phyloP scores from a whole-genome alignment of 2,329 filamentous ascomycete genomes.

The Pyrenophora seminiperda region DNA sequence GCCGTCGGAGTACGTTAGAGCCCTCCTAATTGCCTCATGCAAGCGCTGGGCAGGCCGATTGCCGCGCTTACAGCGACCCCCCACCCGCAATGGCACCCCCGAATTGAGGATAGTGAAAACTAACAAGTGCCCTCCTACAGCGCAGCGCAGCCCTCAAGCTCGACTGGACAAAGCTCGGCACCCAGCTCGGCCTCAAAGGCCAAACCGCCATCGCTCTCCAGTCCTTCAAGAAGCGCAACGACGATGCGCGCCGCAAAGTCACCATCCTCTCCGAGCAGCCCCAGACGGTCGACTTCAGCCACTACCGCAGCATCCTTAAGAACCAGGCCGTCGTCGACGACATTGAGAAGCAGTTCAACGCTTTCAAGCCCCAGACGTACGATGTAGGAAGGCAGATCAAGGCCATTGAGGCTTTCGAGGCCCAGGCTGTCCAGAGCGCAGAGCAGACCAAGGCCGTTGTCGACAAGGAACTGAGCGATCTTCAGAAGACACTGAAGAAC shows the following conservation, averaged over 20 bases:
- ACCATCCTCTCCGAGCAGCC: conserved; percentile 81
- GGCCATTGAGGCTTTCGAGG: conserved; percentile 97
- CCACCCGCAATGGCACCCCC: conserved; percentile 36
- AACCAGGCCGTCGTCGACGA: conserved; percentile 95
- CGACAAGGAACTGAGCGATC: conserved; percentile 89
- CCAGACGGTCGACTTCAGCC: conserved; percentile 86
- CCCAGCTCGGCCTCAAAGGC: conserved; percentile 93
- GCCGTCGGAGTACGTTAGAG: conserved; percentile 50
- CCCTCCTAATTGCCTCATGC: conserved; percentile 16
- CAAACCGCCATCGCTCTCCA: conserved; percentile 90
- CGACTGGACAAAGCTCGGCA: conserved; percentile 96
- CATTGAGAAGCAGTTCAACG: conserved; percentile 93
- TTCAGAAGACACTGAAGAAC: conserved; percentile 94
- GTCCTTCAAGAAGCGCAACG: conserved; percentile 99
- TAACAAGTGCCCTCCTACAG: conserved; percentile 58
- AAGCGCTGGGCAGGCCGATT: conserved; percentile 39
- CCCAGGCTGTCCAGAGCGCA: conserved; percentile 94
- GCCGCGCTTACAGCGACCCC: conserved; percentile 34
- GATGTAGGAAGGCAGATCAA: conserved; percentile 93
- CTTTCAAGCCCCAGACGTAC: conserved; percentile 91
- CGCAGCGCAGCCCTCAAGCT: conserved; percentile 98
- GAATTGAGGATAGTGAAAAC: conserved; percentile 32
- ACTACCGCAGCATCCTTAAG: conserved; percentile 92
- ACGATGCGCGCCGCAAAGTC: conserved; percentile 95
- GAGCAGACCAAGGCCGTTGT: conserved; percentile 96